A percentile compares a stretch with the other conserved stretches of the same genome.
Conservation (phyloP, 2,329 filamentous ascomycete species). For the Phaeosphaeria sp. region DNA sequence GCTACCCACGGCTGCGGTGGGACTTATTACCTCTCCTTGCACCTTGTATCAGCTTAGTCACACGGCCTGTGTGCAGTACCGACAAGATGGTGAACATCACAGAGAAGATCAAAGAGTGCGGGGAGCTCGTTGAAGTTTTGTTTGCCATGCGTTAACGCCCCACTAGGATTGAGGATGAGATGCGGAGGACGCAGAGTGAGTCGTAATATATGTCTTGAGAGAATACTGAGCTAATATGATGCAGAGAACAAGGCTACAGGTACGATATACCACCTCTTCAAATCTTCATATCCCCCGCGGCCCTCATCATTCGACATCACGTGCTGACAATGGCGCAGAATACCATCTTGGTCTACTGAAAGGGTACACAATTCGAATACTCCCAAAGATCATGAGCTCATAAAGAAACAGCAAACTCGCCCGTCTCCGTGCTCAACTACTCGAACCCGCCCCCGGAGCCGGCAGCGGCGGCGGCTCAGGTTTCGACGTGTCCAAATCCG, state of each 20-base stretch:
- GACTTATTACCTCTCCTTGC: neutral
- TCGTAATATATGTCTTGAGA: slow-evolving; percentile 1
- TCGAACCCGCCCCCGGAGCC: slow-evolving; percentile 84
- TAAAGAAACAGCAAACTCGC: slow-evolving; percentile 79
- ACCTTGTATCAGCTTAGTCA: neutral
- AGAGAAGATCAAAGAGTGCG: slow-evolving; percentile 99
- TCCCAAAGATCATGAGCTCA: slow-evolving; percentile 23
- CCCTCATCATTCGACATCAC: slow-evolving; percentile 21
- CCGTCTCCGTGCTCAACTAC: slow-evolving; percentile 88
- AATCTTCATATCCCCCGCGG: neutral
- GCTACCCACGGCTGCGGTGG: neutral
- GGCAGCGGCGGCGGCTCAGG: slow-evolving; percentile 81
- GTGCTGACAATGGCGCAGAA: slow-evolving; percentile 66
- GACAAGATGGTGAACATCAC: slow-evolving; percentile 95
- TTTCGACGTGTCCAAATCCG: slow-evolving; percentile 90
- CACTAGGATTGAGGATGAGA: slow-evolving; percentile 97
- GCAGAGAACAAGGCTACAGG: slow-evolving; percentile 98
- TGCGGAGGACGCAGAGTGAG: slow-evolving; percentile 96
- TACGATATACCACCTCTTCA: slow-evolving; percentile 55
- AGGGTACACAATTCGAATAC: slow-evolving; percentile 64
- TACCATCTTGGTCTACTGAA: slow-evolving; percentile 98
- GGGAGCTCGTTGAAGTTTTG: slow-evolving; percentile 28
- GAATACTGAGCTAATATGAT: slow-evolving; percentile 41
- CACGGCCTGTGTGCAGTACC: slow-evolving; percentile 17
- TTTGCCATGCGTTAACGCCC: slow-evolving; percentile 41